Evolutionary conservation across 352 stramenopile genomes (phyloP).

Genomic region (Phytophthora citricola): DNA sequence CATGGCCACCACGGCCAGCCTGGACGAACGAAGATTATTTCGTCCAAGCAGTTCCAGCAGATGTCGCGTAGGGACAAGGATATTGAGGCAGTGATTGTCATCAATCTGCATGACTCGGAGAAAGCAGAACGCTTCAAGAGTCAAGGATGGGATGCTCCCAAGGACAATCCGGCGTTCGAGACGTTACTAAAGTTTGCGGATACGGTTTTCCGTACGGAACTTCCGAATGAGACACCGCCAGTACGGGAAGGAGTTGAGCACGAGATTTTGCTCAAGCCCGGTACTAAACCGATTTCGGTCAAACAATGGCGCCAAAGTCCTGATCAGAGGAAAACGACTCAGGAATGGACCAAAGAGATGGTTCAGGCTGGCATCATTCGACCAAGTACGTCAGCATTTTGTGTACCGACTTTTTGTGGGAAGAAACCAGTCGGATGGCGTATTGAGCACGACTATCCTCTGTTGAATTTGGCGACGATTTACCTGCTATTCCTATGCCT

Average conservation of each 20-base stretch:
- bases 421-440: too few species aligned
- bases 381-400: constrained; percentile 5
- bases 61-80: not conserved
- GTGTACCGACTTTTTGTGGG: not conserved
- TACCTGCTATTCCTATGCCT: too few species aligned
- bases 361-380: constrained; percentile 17
- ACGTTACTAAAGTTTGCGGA: not conserved
- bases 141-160: constrained; percentile 5
- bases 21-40: not conserved
- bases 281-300: constrained; percentile 6
- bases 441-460: too few species aligned
- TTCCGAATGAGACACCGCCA: constrained; percentile 7
- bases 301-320: constrained; percentile 13
- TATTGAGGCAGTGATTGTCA: constrained; percentile 7
- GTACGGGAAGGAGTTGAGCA: constrained; percentile 9
- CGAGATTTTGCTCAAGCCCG: constrained; percentile 6
- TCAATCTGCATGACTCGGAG: constrained; percentile 8
- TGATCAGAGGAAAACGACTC: not conserved
- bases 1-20: not conserved
- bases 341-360: constrained; percentile 26
- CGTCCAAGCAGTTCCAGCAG: constrained; percentile 5
- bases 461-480: too few species aligned
- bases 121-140: constrained; percentile 14
- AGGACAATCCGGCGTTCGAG: constrained; percentile 8
- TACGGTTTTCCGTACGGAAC: constrained; percentile 8